Conservation (phyloP, 2,329 filamentous ascomycete species). For the Talaromyces sp. region DNA sequence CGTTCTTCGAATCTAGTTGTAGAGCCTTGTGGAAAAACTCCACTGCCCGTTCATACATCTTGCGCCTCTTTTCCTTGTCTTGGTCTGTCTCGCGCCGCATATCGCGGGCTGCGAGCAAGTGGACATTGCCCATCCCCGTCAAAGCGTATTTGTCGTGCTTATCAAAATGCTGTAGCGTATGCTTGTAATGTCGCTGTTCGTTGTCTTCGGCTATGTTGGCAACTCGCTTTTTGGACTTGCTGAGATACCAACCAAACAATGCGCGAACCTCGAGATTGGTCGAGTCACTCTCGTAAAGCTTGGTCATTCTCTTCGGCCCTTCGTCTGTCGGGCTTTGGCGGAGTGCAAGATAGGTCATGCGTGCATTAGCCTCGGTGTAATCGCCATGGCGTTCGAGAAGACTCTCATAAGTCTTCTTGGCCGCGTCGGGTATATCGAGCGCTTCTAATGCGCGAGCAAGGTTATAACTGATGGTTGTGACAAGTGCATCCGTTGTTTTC, state of each 20-base stretch:
- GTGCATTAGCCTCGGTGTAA: constrained; percentile 86
- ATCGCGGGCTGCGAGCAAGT: constrained; percentile 80
- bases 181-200: constrained; percentile 92
- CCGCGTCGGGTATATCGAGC: constrained; percentile 73
- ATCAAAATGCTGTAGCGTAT: constrained; percentile 88
- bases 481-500: constrained; percentile 78
- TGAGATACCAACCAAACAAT: constrained; percentile 92
- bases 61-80: constrained; percentile 85
- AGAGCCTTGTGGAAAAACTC: constrained; percentile 98
- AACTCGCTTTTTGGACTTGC: constrained; percentile 78
- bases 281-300: constrained; percentile 78
- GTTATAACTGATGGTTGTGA: constrained; percentile 96
- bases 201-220: constrained; percentile 80
- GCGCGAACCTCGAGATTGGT: constrained; percentile 87
- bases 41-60: constrained; percentile 83
- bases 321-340: constrained; percentile 76
- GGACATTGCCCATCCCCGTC: constrained; percentile 96
- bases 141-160: constrained; percentile 98
- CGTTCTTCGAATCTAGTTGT: constrained; percentile 90
- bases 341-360: constrained; percentile 85
- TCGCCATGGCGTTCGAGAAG: constrained; percentile 79
- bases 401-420: constrained; percentile 81
- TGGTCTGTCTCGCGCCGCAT: constrained; percentile 87
- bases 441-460: constrained; percentile 90
- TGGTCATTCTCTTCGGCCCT: constrained; percentile 78